These are phyloP conservation scores for Aphanomyces astaci DNA, from an alignment of 352 stramenopile genomes.

Conservation along the genomic window DNA sequence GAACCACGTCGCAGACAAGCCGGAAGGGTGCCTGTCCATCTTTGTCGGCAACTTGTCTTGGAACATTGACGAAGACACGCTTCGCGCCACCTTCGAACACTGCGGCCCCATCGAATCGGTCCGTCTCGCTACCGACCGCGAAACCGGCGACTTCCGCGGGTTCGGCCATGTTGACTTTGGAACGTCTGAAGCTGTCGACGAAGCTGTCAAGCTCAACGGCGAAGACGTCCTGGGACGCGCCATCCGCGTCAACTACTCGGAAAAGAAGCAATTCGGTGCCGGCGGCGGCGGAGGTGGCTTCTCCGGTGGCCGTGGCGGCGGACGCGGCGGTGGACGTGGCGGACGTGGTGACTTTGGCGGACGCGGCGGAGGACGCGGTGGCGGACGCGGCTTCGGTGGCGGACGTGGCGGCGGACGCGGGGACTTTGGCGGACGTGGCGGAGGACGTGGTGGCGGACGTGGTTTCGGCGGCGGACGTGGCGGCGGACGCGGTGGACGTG, in stretches of 20 bases:
- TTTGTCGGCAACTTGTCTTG: slow-evolving; percentile 98
- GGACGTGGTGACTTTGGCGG: slow-evolving; percentile 33
- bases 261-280: slow-evolving; percentile 30
- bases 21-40: slow-evolving; percentile 92
- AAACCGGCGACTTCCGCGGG: slow-evolving; percentile 97
- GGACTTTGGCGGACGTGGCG: slow-evolving; percentile 29
- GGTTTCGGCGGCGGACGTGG: too few relatives aligned
- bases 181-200: slow-evolving; percentile 88
- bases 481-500: slow-evolving; percentile 47
- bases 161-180: slow-evolving; percentile 97
- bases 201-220: slow-evolving; percentile 87
- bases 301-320: slow-evolving; percentile 37
- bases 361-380: slow-evolving; percentile 52
- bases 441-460: slow-evolving; percentile 29
- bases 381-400: slow-evolving; percentile 48
- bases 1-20: slow-evolving; percentile 86
- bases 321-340: slow-evolving; percentile 31
- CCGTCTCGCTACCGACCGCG: slow-evolving; percentile 93
- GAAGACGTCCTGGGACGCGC: slow-evolving; percentile 86
- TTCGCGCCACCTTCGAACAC: slow-evolving; percentile 88
- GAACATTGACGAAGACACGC: slow-evolving; percentile 93
- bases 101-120: slow-evolving; percentile 94
- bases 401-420: slow-evolving; percentile 30
- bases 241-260: slow-evolving; percentile 94
- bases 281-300: slow-evolving; percentile 39